Evolutionary conservation across 257 asterid species (phyloP), one percentile per base, ranked within the genome.

Genomic region (Paraleonurus japonicus): DNA sequence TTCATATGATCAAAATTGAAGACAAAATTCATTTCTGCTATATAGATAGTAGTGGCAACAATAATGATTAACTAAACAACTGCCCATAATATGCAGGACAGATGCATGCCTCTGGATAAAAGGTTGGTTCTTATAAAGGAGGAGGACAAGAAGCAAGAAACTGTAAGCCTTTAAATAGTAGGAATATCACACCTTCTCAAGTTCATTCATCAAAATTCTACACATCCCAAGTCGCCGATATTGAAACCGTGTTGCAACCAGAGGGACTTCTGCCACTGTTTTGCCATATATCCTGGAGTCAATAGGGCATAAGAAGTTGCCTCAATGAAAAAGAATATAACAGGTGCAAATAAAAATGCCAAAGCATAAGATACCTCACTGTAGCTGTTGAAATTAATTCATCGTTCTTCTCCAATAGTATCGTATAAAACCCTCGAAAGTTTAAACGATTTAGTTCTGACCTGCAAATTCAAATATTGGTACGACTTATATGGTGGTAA

Each of bases 221-320:
- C 99, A 95, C 96, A 95, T 92, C 76, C 99, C 99, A 72, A 70
- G 96, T 76, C 88, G 85, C 60, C 97, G 99, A 71, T 85, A 87
- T 67, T 86, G 84, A 75, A 88, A 90, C 54, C 96, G 84, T 64
- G 99, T 95, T 15, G 95, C 97, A 62, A 95, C 81, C 27, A 95
- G 86, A 30, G 99, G 97, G 55, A 95, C 77, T 79, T 95, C 99
- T 32, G 99, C 99, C 67, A 90, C 96, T 79, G 80, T 81, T 70
- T 81, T 81, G 62, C 97, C 98, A 74, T 84, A 79, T 65, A 95
- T 87, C 89, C 99, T 89, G 84, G 30, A 74, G 62, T 71, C 47
- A 55, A 69, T 47, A 71, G 27, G 33, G 63, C 45, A 77, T 32
- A 4, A 39, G 51, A 39, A 66, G 62, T 54, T 65, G 32, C 61